These are phyloP conservation scores for Penicillium rolfsii DNA, from an alignment of 2,329 filamentous ascomycete species.

Conservation along the genomic window DNA sequence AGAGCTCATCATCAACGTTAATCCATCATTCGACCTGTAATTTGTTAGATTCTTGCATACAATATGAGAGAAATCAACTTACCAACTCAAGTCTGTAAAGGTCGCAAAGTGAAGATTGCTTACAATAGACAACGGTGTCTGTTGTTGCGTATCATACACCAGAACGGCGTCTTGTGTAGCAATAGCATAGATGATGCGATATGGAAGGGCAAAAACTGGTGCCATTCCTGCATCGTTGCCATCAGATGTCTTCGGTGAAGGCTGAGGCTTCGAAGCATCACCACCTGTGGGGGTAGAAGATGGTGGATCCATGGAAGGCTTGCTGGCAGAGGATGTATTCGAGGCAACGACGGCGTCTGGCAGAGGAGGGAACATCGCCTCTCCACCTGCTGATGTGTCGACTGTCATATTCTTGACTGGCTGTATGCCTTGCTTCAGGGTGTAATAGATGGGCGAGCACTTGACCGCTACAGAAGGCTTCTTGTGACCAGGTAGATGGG, in stretches of 20 bases:
- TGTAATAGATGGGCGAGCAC: conserved; percentile 90
- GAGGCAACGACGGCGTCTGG: conserved; percentile 76
- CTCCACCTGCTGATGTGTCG: conserved; percentile 82
- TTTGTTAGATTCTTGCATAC: conserved; percentile 32
- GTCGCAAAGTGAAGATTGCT: conserved; percentile 97
- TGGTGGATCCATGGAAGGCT: conserved; percentile 78
- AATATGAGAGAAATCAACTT: conserved; percentile 45
- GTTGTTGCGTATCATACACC: conserved; percentile 95
- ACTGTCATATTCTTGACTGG: conserved; percentile 88
- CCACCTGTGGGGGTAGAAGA: conserved; percentile 47
- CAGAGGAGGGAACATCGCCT: conserved; percentile 75
- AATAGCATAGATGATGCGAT: conserved; percentile 94
- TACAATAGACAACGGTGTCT: conserved; percentile 88
- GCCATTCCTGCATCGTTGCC: conserved; percentile 50
- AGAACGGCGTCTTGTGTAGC: conserved; percentile 95
- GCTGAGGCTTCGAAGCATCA: conserved; percentile 57
- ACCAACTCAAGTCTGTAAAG: conserved; percentile 96
- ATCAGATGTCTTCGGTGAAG: conserved; percentile 57
- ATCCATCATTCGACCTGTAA: conserved; percentile 71
- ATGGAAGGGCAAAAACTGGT: conserved; percentile 78
- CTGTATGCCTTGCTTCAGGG: conserved; percentile 68
- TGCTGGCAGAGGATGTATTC: conserved; percentile 45
- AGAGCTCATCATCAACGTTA: conserved; percentile 88
- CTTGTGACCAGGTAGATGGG: conserved; percentile 94
- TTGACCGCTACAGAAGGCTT: conserved; percentile 96